Evolutionary conservation across 1,284 basidiomycete genomes (phyloP).

Genomic region (Cerrena zonata): DNA sequence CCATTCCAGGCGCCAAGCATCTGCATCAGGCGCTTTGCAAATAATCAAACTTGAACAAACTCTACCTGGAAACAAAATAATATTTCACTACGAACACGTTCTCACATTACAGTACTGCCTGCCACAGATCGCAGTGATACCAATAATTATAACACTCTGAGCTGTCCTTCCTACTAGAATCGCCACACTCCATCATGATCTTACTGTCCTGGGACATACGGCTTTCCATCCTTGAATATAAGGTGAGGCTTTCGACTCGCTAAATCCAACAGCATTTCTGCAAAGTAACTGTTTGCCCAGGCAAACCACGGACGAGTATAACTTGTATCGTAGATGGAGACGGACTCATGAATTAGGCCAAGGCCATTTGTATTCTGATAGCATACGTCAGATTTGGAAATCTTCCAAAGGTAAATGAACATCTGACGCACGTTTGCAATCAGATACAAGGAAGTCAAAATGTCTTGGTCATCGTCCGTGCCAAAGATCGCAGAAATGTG

Average conservation of each 20-base stretch:
- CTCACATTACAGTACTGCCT: too few relatives aligned
- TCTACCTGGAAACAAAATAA: too few relatives aligned
- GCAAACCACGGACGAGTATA: constrained; percentile 80
- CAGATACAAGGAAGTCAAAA: constrained; percentile 51
- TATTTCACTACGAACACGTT: too few relatives aligned
- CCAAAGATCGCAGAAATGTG: constrained; percentile 69
- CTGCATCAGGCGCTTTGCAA: not conserved
- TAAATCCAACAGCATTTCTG: constrained; percentile 73
- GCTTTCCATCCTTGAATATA: constrained; percentile 55
- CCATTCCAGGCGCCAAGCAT: not conserved
- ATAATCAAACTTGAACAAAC: too few relatives aligned
- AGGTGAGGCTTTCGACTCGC: constrained; percentile 67
- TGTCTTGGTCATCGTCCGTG: constrained; percentile 65
- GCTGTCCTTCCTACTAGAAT: too few relatives aligned
- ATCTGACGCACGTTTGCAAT: constrained; percentile 54
- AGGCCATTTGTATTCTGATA: constrained; percentile 62
- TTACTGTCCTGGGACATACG: constrained; percentile 47
- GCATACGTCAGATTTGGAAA: not conserved
- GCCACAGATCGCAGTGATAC: too few relatives aligned
- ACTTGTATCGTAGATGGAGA: constrained; percentile 51
- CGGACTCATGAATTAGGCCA: constrained; percentile 74
- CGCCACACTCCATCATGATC: too few relatives aligned
- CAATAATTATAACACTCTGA: too few relatives aligned
- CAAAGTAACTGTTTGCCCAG: constrained; percentile 77
- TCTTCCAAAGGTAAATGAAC: not conserved